Evolutionary conservation across 169 alveolate genomes (phyloP), one percentile per base, ranked within the genome.

Genomic region (Plasmodium vivax): DNA sequence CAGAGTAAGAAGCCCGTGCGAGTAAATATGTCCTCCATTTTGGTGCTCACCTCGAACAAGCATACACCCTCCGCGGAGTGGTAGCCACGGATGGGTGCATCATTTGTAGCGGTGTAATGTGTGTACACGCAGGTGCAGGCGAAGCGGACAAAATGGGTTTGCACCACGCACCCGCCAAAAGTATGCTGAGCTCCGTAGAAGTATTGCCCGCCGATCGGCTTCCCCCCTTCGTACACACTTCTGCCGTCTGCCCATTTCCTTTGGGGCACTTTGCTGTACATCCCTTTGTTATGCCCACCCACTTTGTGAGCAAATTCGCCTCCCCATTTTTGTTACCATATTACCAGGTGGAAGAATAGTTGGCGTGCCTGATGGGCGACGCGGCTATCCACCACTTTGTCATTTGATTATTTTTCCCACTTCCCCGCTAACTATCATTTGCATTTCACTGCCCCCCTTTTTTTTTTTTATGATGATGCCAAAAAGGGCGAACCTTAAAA

Each of bases 21-120:
- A 34, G 36, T 90, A 51, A 80, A 79, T 43, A 58, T 90, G 73
- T 47, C 94, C 32, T 47, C 94, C 16, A 32, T 90, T 45, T 90
- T 72, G 68, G 94, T 90, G 45, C 71, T 90, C 27, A 90, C 94
- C 19, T 83, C 94, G 16, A 43, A 90, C 74, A 90, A 90, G 34
- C 36, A 56, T 6, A 80, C 41, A 6, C 51, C 43, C 10, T 54
- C 16, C 45, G 10, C 30, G 12, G 75, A 84, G 16, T 38, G 34
- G 38, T 84, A 45, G 71, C 1, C 19, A 51, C 27, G n/a, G 3
- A 51, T 8, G 27, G 12, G 16, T 51, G 16, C 62, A 12, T 51
- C 12, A 16, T 51, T 51, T 51, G 62, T 51, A 51, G 9, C 16
- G 3, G 9, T 51, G 23, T 16, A 12, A 3, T 16, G 16, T 51